phyloP scores from a whole-genome alignment of 257 asterid genomes.

The Mentha longifolia region DNA sequence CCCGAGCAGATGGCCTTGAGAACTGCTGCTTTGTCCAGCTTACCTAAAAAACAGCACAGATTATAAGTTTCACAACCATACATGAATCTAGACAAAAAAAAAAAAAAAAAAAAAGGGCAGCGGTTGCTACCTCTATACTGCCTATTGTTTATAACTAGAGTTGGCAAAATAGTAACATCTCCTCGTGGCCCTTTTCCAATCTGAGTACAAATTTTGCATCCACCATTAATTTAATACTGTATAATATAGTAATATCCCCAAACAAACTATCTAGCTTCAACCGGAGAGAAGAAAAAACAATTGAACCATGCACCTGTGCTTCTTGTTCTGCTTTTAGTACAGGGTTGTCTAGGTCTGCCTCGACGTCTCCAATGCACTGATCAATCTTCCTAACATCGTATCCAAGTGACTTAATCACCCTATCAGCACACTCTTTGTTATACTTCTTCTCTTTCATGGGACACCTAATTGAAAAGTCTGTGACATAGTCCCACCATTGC shows the following conservation, averaged over 20 bases:
- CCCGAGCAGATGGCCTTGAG: constrained; percentile 60
- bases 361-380: constrained; percentile 80
- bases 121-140: constrained; percentile 59
- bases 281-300: background rate
- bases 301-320: constrained; percentile 58
- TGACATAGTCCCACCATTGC: constrained; percentile 87
- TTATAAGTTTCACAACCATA: background rate
- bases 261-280: background rate
- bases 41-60: constrained; percentile 31
- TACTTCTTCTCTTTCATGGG: constrained; percentile 71
- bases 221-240: background rate
- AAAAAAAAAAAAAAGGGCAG: background rate
- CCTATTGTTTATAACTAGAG: constrained; percentile 60
- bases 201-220: constrained; percentile 39
- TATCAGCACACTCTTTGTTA: constrained; percentile 66
- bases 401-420: constrained; percentile 70
- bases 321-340: constrained; percentile 63
- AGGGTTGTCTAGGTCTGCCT: constrained; percentile 79
- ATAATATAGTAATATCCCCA: background rate
- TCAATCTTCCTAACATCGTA: constrained; percentile 70
- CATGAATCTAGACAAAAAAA: background rate
- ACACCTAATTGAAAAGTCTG: constrained; percentile 71
- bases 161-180: constrained; percentile 69
- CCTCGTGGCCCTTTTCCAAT: constrained; percentile 68
- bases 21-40: constrained; percentile 57